Percentiles rank a stretch among this genome's conserved stretches.
Conservation (phyloP, 495 filamentous ascomycete genomes). For the Lepidopterella palustris region DNA sequence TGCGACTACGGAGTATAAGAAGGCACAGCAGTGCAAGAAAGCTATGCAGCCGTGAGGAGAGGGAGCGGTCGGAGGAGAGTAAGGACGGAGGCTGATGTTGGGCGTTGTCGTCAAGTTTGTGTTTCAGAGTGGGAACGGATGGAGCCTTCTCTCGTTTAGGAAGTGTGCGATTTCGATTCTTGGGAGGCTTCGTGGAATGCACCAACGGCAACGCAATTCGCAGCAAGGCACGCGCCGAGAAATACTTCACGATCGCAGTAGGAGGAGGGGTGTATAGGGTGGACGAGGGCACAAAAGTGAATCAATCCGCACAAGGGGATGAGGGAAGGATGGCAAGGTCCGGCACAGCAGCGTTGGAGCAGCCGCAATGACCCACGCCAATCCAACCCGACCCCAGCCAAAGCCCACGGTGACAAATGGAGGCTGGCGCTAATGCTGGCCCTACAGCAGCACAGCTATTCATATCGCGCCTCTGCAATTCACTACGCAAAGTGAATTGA, state of each 20-base stretch:
- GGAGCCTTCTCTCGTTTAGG: conserved; percentile 9
- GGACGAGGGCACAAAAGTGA: neutral
- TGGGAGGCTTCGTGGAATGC: conserved; percentile 2
- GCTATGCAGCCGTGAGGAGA: neutral
- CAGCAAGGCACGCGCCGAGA: neutral
- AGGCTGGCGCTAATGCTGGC: neutral
- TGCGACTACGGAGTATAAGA: neutral
- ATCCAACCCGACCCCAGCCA: neutral
- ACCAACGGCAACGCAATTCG: neutral
- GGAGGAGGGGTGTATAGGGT: too few relatives aligned
- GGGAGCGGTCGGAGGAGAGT: conserved; percentile 1
- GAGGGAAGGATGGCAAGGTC: neutral
- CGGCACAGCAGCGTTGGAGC: neutral
- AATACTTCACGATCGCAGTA: too few relatives aligned
- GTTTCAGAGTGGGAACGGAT: conserved; percentile 2
- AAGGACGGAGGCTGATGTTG: conserved; percentile 11
- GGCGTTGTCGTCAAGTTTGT: neutral
- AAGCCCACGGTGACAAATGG: neutral
- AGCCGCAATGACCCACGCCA: neutral
- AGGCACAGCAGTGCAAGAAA: conserved; percentile 1
- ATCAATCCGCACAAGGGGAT: neutral
- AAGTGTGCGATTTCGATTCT: conserved; percentile 9
- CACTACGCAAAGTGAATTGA: too few relatives aligned
- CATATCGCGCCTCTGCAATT: neutral
- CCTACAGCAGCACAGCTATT: neutral